A percentile compares a stretch with the other conserved stretches of the same genome.
These are phyloP conservation scores for Fusarium transvaalense DNA, from an alignment of 2,329 filamentous ascomycete species.

Conservation along the genomic window DNA sequence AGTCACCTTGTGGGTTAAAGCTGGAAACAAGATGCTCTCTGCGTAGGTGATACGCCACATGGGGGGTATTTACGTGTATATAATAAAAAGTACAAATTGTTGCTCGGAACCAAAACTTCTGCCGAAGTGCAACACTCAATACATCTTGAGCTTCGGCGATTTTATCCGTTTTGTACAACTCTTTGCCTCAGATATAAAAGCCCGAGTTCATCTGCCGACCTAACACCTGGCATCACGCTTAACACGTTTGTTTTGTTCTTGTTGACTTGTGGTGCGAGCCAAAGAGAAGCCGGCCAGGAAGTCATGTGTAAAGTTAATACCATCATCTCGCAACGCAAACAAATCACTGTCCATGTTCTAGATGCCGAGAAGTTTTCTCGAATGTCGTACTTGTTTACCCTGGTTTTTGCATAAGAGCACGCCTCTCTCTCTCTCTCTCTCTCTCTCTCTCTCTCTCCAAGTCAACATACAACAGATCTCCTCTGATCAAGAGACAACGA, in stretches of 20 bases:
- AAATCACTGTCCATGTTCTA: neutral
- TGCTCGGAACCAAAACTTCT: neutral
- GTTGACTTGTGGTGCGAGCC: slow-evolving; percentile 3
- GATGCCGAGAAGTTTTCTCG: slow-evolving; percentile 5
- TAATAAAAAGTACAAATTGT: neutral
- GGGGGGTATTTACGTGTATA: neutral
- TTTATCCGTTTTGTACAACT: slow-evolving; percentile 23
- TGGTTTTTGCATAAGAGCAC: slow-evolving; percentile 11
- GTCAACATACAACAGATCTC: neutral
- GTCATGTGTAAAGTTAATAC: slow-evolving; percentile 3
- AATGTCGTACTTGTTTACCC: slow-evolving; percentile 9
- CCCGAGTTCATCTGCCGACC: slow-evolving; percentile 27
- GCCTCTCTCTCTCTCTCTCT: neutral
- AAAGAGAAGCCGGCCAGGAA: neutral
- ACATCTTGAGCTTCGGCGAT: slow-evolving; percentile 15
- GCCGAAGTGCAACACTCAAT: neutral
- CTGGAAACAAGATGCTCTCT: slow-evolving; percentile 49
- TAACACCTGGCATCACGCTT: slow-evolving; percentile 11
- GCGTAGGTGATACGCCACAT: slow-evolving; percentile 11
- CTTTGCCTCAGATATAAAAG: slow-evolving; percentile 21
- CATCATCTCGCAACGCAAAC: slow-evolving; percentile 28
- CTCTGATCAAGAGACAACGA: neutral
- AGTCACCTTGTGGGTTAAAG: slow-evolving; percentile 57
- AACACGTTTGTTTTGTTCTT: slow-evolving; percentile 4
- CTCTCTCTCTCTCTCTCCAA: neutral